A percentile compares a stretch with the other conserved stretches of the same genome.
These are phyloP conservation scores for Talaromyces sp. DNA, from an alignment of 2,329 filamentous ascomycete species.

Conservation along the genomic window DNA sequence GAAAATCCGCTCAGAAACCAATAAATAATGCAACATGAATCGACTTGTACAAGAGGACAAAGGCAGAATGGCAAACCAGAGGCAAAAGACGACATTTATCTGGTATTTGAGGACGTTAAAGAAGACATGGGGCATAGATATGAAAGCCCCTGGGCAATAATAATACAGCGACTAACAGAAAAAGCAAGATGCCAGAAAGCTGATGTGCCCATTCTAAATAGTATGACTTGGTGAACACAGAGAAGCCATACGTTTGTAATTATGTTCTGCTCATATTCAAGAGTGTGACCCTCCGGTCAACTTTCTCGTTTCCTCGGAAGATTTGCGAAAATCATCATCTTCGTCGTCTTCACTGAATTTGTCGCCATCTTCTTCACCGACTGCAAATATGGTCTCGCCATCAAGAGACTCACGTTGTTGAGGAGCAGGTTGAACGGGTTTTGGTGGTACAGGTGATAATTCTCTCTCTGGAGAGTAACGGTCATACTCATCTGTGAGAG, in stretches of 20 bases:
- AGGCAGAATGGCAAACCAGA: neutral
- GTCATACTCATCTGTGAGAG: constrained; percentile 34
- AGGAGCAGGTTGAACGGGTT: constrained; percentile 50
- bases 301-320: constrained; percentile 47
- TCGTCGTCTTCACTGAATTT: constrained; percentile 71
- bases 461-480: constrained; percentile 33
- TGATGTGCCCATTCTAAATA: neutral
- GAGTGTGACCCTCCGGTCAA: constrained; percentile 40
- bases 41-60: neutral
- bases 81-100: neutral
- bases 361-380: constrained; percentile 74
- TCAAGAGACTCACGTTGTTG: constrained; percentile 65
- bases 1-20: constrained; percentile 3
- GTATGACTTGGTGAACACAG: neutral
- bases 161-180: constrained; percentile 6
- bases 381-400: constrained; percentile 92
- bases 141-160: neutral
- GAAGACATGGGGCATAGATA: neutral
- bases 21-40: neutral
- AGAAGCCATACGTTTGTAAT: neutral
- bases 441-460: constrained; percentile 45
- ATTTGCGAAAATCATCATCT: constrained; percentile 54
- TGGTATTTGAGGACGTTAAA: neutral
- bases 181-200: neutral
- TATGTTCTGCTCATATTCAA: neutral